A percentile compares a stretch with the other conserved stretches of the same genome.
Conservation (phyloP, 2,329 filamentous ascomycete genomes). For the Moelleriella libera region DNA sequence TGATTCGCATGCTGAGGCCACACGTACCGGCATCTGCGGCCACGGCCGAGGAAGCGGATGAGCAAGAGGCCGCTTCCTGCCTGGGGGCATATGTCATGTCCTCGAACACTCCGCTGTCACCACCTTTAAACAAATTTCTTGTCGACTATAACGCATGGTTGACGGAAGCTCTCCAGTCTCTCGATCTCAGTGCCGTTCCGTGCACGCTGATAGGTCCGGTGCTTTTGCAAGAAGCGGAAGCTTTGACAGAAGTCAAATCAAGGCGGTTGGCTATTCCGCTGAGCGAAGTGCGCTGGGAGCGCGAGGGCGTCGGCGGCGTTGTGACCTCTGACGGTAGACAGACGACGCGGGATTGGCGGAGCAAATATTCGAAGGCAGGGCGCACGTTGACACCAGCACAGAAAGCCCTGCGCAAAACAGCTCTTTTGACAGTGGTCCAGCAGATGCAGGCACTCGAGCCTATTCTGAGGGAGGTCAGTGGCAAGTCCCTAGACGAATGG, state of each 20-base stretch:
- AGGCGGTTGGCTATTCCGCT: slow-evolving; percentile 78
- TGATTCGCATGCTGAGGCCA: slow-evolving; percentile 68
- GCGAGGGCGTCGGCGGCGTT: slow-evolving; percentile 52
- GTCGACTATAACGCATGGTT: slow-evolving; percentile 78
- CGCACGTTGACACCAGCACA: slow-evolving; percentile 51
- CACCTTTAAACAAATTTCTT: slow-evolving; percentile 68
- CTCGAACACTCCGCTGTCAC: slow-evolving; percentile 66
- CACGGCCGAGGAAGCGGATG: slow-evolving; percentile 26
- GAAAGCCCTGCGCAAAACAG: slow-evolving; percentile 59
- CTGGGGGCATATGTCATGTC: slow-evolving; percentile 76
- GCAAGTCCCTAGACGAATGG: slow-evolving; percentile 86
- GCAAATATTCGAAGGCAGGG: slow-evolving; percentile 24
- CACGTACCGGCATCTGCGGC: slow-evolving; percentile 45
- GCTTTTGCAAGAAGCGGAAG: slow-evolving; percentile 67
- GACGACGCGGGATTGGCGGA: slow-evolving; percentile 39
- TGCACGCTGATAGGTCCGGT: slow-evolving; percentile 66
- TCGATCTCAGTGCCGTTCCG: slow-evolving; percentile 58
- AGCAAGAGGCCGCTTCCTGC: slow-evolving; percentile 49
- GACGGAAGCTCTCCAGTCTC: slow-evolving; percentile 56
- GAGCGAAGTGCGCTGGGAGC: slow-evolving; percentile 76
- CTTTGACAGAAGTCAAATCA: slow-evolving; percentile 52
- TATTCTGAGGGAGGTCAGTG: slow-evolving; percentile 64
- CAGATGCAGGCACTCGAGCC: slow-evolving; percentile 79
- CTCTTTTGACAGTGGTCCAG: slow-evolving; percentile 68
- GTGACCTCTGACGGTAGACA: slow-evolving; percentile 46